These are phyloP conservation scores for Nakazawaea ernobii DNA, from an alignment of 805 yeast species.

Conservation along the genomic window DNA sequence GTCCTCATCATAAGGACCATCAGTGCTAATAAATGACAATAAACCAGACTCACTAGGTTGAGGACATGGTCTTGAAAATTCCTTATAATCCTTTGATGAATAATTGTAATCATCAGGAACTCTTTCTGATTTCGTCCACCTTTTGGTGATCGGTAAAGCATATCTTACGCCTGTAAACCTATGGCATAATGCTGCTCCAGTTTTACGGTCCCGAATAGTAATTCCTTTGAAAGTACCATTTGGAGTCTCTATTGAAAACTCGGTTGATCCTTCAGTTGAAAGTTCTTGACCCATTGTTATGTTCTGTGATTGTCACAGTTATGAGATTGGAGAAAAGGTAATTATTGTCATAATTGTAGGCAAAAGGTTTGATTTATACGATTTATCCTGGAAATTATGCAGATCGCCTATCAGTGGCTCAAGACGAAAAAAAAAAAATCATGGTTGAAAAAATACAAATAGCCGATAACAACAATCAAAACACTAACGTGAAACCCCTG, in stretches of 20 bases:
- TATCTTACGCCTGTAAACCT: constrained; percentile 29
- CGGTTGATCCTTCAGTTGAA: constrained; percentile 6
- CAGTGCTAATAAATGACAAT: not conserved
- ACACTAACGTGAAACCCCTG: too few species aligned
- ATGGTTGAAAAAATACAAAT: too few species aligned
- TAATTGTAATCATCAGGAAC: constrained; percentile 24
- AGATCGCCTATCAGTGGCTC: too few species aligned
- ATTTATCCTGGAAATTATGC: too few species aligned
- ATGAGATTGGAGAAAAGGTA: too few species aligned
- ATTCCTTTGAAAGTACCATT: constrained; percentile 9
- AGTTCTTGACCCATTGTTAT: constrained; percentile 8
- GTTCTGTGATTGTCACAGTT: too few species aligned
- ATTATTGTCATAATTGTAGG: too few species aligned
- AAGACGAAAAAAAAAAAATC: too few species aligned
- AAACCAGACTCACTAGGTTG: constrained; percentile 19
- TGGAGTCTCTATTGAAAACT: not conserved
- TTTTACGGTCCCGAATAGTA: constrained; percentile 2
- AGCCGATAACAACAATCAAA: too few species aligned
- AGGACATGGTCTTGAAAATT: constrained; percentile 20
- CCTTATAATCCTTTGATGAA: constrained; percentile 25
- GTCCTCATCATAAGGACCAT: constrained; percentile 20
- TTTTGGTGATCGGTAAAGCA: constrained; percentile 24
- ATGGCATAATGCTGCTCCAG: constrained; percentile 7
- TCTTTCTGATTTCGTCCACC: constrained; percentile 26
- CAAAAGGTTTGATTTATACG: too few species aligned